These are phyloP conservation scores for Exophiala dermatitidis DNA, from an alignment of 2,329 filamentous ascomycete genomes.

Conservation along the genomic window DNA sequence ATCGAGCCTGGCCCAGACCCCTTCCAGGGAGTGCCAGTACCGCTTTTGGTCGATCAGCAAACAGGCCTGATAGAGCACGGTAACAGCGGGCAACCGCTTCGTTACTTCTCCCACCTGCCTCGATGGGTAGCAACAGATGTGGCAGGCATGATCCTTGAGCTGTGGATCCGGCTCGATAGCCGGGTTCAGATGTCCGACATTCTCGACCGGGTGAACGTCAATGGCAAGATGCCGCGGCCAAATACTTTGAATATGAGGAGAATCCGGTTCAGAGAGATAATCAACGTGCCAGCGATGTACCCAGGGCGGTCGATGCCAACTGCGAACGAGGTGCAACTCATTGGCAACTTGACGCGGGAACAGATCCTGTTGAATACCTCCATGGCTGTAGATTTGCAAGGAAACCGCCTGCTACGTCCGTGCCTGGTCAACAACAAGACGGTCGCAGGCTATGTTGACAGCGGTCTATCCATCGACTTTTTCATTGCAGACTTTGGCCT, in stretches of 20 bases:
- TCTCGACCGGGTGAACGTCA: conserved; percentile 13
- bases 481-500: conserved; percentile 5
- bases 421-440: conserved; percentile 5
- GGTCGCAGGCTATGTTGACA: conserved; percentile 9
- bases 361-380: conserved; percentile 21
- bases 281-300: conserved; percentile 2
- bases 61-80: conserved; percentile 4
- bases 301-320: conserved; percentile 2
- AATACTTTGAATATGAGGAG: conserved; percentile 17
- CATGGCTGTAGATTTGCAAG: conserved; percentile 18
- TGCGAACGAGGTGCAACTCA: conserved; percentile 10
- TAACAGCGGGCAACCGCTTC: conserved; percentile 5
- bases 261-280: conserved; percentile 7
- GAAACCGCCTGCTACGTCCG: conserved; percentile 16
- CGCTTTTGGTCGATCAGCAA: conserved; percentile 6
- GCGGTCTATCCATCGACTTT: conserved; percentile 12
- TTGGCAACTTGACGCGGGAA: conserved; percentile 8
- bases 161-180: conserved; percentile 19
- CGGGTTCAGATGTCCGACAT: conserved; percentile 19
- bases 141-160: conserved; percentile 16
- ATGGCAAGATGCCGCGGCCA: background rate
- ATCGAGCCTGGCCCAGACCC: conserved; percentile 9
- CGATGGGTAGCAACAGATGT: conserved; percentile 18
- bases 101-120: conserved; percentile 21
- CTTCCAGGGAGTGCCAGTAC: conserved; percentile 2